These are phyloP conservation scores for Mycosarcoma maydis DNA, from an alignment of 1,284 basidiomycete species.

Conservation along the genomic window DNA sequence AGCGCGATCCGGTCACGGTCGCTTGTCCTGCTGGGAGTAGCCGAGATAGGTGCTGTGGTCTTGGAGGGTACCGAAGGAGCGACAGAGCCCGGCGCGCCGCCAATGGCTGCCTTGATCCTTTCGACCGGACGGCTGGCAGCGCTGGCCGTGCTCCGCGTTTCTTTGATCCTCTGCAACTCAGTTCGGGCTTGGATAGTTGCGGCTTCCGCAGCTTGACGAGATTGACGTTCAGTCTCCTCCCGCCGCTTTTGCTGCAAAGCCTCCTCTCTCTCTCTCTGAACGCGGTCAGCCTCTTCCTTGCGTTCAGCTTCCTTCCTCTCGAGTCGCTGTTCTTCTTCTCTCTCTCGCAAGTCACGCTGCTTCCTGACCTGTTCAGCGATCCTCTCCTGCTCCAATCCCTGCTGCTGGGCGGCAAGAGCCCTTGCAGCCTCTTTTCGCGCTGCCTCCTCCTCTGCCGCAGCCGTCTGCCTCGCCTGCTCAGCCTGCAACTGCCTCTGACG, in stretches of 20 bases:
- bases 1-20: constrained; percentile 38
- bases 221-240: constrained; percentile 7
- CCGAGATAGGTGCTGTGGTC: constrained; percentile 12
- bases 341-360: constrained; percentile 27
- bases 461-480: constrained; percentile 24
- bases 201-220: constrained; percentile 14
- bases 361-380: constrained; percentile 25
- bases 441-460: constrained; percentile 26
- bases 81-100: constrained; percentile 9
- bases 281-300: constrained; percentile 16
- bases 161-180: constrained; percentile 1
- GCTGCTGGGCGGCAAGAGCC: constrained; percentile 17
- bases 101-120: constrained; percentile 17
- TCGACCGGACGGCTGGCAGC: constrained; percentile 6
- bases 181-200: constrained; percentile 7
- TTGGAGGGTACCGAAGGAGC: constrained; percentile 34
- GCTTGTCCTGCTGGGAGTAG: constrained; percentile 21
- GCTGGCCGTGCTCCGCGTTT: constrained; percentile 7
- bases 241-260: not conserved
- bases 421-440: constrained; percentile 10
- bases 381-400: constrained; percentile 35
- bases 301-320: constrained; percentile 20
- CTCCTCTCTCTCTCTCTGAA: constrained; percentile 4
- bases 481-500: constrained; percentile 15
- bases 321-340: constrained; percentile 26